Evolutionary conservation across 768 basidiomycete genomes (phyloP), one percentile per base, ranked within the genome.

Genomic region (Galerina sulciceps): DNA sequence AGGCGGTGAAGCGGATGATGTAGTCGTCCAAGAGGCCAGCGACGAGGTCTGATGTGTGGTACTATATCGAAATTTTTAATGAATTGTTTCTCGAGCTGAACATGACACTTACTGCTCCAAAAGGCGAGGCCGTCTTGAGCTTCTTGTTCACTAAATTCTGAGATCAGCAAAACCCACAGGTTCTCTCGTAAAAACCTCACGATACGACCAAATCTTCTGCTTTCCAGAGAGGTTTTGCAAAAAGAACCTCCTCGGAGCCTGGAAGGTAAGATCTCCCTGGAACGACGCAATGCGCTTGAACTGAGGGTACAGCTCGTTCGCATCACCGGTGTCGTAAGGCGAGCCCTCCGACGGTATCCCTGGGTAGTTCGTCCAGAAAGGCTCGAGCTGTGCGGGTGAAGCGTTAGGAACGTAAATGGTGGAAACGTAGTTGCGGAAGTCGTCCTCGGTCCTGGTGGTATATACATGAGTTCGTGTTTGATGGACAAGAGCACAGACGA

Each of bases 251-350:
- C 83, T 74, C 11, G 84, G 83, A 0, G 74, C 82, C 38, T 84
- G 83, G 67, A 85, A 85, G 2, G 77, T 73, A 10, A 64, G 62
- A 60, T 87, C 85, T 0, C 84, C 84, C 48, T 76, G 76, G 59
- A 85, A 72, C 0, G 84, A 76, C 0, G 84, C 79, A 6, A 84
- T 58, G 4, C 82, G 73, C 65, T 86, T 86, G 68, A 74, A 85
- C 55, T 86, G 76, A 1, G 79, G 73, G 0, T 75, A 75, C 2
- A 80, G 65, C 0, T 71, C 72, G 46, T 83, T 80, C 17, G 73
- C 38, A 22, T 48, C 53, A 0, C 78, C 76, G 0, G 84, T 85
- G 56, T 77, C 75, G 62, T 78, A 86, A 0, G 84, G 85, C 4
- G 83, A 85, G 2, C 85, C 84, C 20, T 73, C 63, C 1, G 69